These are phyloP conservation scores for Solanum ossicruentum DNA, from an alignment of 257 asterid species.

Conservation along the genomic window DNA sequence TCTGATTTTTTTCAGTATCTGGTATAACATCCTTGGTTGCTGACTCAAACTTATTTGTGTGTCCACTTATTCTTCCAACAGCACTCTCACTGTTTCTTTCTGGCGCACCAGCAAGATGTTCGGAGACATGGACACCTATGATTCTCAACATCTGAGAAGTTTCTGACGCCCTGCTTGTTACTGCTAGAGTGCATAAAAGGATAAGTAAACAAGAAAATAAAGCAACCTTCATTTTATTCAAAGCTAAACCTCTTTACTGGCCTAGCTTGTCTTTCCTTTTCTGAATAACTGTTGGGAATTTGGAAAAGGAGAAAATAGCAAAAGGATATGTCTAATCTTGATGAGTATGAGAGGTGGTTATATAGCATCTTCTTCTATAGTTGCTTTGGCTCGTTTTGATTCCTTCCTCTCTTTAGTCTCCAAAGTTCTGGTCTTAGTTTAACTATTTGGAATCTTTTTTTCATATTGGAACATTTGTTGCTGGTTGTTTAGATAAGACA, in stretches of 20 bases:
- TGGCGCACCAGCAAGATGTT: not conserved
- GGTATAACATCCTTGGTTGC: not conserved
- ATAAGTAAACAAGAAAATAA: conserved; percentile 9
- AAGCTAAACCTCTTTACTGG: not conserved
- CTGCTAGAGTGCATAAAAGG: conserved; percentile 5
- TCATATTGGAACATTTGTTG: not conserved
- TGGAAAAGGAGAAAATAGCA: not conserved
- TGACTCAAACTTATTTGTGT: not conserved
- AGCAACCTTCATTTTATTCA: conserved; percentile 5
- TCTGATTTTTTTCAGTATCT: conserved; percentile 11
- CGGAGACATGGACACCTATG: conserved; percentile 1
- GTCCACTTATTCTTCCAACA: not conserved
- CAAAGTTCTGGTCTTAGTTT: not conserved
- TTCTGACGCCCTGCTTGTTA: conserved; percentile 12
- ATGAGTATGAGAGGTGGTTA: not conserved
- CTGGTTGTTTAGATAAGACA: not conserved
- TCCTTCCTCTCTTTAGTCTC: not conserved
- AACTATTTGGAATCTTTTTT: not conserved
- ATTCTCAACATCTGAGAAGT: not conserved
- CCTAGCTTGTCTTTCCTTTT: not conserved
- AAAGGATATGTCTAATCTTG: not conserved
- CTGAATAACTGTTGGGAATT: not conserved
- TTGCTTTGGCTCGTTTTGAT: not conserved
- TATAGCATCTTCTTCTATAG: not conserved
- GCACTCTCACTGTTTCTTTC: conserved; percentile 13